Conservation (phyloP, 768 basidiomycete species). For the Pluteus cervinus region DNA sequence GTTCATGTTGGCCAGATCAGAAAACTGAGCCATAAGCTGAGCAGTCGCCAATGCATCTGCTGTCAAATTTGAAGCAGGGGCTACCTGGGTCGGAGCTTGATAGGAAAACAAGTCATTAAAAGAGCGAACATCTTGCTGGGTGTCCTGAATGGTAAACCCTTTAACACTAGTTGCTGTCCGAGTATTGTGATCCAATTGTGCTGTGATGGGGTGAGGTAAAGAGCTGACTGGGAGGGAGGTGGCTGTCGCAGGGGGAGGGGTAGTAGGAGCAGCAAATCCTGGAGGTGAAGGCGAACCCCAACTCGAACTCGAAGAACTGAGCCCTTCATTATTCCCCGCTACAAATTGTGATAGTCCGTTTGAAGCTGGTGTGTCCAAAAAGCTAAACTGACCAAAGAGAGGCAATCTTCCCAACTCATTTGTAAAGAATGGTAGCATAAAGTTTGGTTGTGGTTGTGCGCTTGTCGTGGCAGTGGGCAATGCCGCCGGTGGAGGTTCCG, state of each 20-base stretch:
- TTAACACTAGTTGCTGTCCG: too few species aligned
- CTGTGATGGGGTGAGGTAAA: too few species aligned
- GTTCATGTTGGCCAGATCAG: neutral
- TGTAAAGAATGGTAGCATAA: constrained; percentile 47
- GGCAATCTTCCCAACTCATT: constrained; percentile 55
- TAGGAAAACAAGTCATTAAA: too few species aligned
- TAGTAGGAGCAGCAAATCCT: neutral
- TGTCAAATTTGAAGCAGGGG: too few species aligned
- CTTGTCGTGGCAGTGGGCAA: neutral
- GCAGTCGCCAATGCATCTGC: too few species aligned
- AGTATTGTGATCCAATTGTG: too few species aligned
- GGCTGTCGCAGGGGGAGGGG: neutral
- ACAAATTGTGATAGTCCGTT: too few species aligned
- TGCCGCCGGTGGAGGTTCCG: neutral
- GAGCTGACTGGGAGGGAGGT: too few species aligned
- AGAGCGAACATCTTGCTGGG: too few species aligned
- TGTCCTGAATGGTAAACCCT: too few species aligned
- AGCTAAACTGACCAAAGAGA: constrained; percentile 34
- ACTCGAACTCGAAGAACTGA: neutral
- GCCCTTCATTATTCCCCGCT: neutral
- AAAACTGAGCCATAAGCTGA: too few species aligned
- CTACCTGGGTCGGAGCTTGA: too few species aligned
- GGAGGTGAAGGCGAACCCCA: neutral
- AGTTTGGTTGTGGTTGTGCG: constrained; percentile 11
- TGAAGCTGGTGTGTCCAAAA: constrained; percentile 24